Base-by-base conservation (phyloP, 768 basidiomycete genomes). In the Auricularia sp. region DNA sequence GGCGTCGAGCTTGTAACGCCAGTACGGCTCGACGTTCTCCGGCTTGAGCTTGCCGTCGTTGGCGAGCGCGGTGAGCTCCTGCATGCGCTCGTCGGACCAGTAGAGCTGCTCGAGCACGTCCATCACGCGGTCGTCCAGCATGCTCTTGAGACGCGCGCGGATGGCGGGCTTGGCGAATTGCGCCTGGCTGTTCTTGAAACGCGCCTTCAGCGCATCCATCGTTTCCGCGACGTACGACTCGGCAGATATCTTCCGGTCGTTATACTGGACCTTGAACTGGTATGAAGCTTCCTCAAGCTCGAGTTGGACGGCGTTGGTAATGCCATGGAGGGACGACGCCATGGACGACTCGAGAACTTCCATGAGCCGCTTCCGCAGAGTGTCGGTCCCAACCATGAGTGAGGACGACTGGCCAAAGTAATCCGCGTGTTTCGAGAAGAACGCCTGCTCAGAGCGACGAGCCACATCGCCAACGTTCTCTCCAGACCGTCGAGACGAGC, bases 261-360 rank as follows among this genome's bases (percentile, higher is more conserved):
- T 99, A 77, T 92, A 93, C 74, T 95, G 90, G 2, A 99, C 97
- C 77, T 99, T 99, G 84, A 99, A 99, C 74, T 98, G 97, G 74
- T 99, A 99, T 12, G 87, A 88, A 2, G 97, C 87, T 71, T 98
- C 97, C 75, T 99, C 97, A 8, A 99, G 81, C 73, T 99, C 97
- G 44, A 98, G 84, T 70, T 97, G 93, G 10, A 98, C 97, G 2
- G 93, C 93, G 75, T 98, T 98, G 65, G 92, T 91, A 74, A 99
- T 98, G 1, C 91, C 87, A 70, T 98, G 94, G 3, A 99, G 81
- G 43, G 93, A 94, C 1, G 90, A 90, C 0, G 94, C 91, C 97
- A 99, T 99, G 42, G 91, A 94, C 12, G 93, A 93, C 74, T 99
- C 97, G 64, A 99, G 81, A 4, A 98, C 96, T 69, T 97, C 91